These are phyloP conservation scores for Apiospora phragmitis DNA, from an alignment of 2,329 filamentous ascomycete genomes.

Conservation along the genomic window DNA sequence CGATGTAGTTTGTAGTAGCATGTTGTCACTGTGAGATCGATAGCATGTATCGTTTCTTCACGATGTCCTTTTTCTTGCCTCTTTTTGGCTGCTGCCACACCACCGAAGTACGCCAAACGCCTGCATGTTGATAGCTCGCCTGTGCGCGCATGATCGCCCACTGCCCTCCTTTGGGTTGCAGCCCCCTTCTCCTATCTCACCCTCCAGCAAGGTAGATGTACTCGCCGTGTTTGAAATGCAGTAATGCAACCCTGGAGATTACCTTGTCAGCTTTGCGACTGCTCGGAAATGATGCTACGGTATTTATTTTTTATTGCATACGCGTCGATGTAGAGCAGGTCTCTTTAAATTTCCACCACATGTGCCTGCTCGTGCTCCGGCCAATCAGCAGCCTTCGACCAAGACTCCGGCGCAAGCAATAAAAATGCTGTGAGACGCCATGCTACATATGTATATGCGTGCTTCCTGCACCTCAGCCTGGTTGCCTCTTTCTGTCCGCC, in stretches of 20 bases:
- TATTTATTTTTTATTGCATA: neutral
- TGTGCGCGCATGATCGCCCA: neutral
- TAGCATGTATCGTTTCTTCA: neutral
- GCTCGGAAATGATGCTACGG: neutral
- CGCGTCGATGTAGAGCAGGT: neutral
- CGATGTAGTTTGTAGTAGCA: neutral
- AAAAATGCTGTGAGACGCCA: neutral
- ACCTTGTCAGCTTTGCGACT: neutral
- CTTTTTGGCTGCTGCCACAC: neutral
- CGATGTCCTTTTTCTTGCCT: neutral
- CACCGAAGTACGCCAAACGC: neutral
- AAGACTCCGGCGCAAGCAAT: constrained; percentile 2
- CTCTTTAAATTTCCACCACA: neutral
- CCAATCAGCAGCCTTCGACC: neutral
- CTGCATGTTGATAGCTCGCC: neutral
- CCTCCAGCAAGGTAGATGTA: neutral
- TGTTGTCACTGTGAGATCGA: neutral
- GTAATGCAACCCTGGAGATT: neutral
- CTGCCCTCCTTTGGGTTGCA: neutral
- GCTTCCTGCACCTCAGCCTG: constrained; percentile 6
- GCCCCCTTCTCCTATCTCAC: neutral
- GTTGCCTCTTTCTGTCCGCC: constrained; percentile 11
- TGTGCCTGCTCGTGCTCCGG: neutral
- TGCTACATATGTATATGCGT: neutral
- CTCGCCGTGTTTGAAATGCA: neutral